phyloP scores from a whole-genome alignment of 768 basidiomycete genomes.

The Guyanaporus albipodus region DNA sequence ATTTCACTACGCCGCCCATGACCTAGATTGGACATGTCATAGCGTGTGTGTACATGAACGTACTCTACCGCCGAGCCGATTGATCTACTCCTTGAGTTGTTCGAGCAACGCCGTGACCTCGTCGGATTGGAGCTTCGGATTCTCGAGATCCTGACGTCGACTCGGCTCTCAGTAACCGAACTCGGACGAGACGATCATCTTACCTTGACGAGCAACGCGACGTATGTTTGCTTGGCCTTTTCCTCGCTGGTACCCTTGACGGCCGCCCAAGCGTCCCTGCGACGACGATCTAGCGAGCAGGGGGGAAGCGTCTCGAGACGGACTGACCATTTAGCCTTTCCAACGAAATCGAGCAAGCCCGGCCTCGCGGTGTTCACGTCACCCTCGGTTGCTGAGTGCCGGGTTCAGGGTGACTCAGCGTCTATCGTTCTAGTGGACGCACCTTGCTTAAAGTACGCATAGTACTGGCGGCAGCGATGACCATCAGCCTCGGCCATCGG shows the following conservation, averaged over 20 bases:
- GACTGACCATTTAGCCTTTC: slow-evolving; percentile 96
- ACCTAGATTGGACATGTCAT: too few relatives aligned
- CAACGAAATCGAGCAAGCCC: slow-evolving; percentile 80
- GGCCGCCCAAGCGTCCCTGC: slow-evolving; percentile 82
- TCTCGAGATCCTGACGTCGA: slow-evolving; percentile 51
- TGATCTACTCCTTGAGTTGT: slow-evolving; percentile 55
- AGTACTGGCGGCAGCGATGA: slow-evolving; percentile 81
- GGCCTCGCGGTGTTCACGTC: slow-evolving; percentile 63
- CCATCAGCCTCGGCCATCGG: too few relatives aligned
- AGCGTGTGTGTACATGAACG: slow-evolving; percentile 4
- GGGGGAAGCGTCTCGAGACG: too few relatives aligned
- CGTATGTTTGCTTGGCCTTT: slow-evolving; percentile 69
- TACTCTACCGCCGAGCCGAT: slow-evolving; percentile 2
- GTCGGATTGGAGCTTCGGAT: slow-evolving; percentile 38
- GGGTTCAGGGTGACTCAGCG: neutral
- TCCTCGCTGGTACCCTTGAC: slow-evolving; percentile 72
- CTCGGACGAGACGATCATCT: slow-evolving; percentile 11
- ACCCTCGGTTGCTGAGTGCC: slow-evolving; percentile 61
- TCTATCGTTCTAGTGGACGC: slow-evolving; percentile 7
- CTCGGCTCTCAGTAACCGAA: neutral
- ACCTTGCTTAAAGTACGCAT: slow-evolving; percentile 94
- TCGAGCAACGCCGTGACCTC: slow-evolving; percentile 52
- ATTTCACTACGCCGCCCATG: neutral
- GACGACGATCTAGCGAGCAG: too few relatives aligned
- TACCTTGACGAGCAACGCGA: slow-evolving; percentile 69